A percentile compares a stretch with the other conserved stretches of the same genome.
phyloP scores from a whole-genome alignment of 2,329 filamentous ascomycete genomes.

The Fusarium albidum region DNA sequence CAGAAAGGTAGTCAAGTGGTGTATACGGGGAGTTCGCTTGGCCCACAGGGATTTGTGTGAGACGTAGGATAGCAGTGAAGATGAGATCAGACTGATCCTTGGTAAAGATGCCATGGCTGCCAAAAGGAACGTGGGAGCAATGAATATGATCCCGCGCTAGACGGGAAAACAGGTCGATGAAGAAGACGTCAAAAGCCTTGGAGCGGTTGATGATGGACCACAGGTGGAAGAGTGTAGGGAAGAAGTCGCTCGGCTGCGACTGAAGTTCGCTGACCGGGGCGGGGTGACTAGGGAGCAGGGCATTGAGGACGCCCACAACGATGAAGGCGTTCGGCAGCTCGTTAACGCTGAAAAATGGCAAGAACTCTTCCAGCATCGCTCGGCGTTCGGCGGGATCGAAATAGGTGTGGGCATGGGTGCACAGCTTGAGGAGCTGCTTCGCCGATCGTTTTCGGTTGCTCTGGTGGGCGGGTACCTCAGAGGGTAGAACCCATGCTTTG shows the following conservation, averaged over 20 bases:
- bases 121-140: slow-evolving; percentile 79
- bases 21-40: slow-evolving; percentile 95
- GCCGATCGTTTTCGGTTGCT: slow-evolving; percentile 62
- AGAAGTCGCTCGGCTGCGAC: slow-evolving; percentile 85
- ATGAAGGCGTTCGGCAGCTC: slow-evolving; percentile 93
- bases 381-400: slow-evolving; percentile 89
- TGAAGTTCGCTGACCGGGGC: slow-evolving; percentile 75
- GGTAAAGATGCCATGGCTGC: slow-evolving; percentile 89
- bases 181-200: slow-evolving; percentile 83
- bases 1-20: slow-evolving; percentile 81
- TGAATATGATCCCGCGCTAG: slow-evolving; percentile 84
- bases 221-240: slow-evolving; percentile 94
- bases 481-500: slow-evolving; percentile 87
- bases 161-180: slow-evolving; percentile 89
- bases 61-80: slow-evolving; percentile 87
- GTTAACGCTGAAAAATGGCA: slow-evolving; percentile 91
- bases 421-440: slow-evolving; percentile 83
- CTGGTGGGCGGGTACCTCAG: slow-evolving; percentile 76
- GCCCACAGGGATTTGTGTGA: slow-evolving; percentile 95
- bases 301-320: slow-evolving; percentile 85
- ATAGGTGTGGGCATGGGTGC: slow-evolving; percentile 88
- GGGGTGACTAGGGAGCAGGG: slow-evolving; percentile 85
- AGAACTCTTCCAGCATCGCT: slow-evolving; percentile 80
- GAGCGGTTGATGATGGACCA: slow-evolving; percentile 95
- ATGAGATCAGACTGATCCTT: slow-evolving; percentile 90